Evolutionary conservation across 2,329 filamentous ascomycete genomes (phyloP).

Genomic region (Hypoxylon sp.): DNA sequence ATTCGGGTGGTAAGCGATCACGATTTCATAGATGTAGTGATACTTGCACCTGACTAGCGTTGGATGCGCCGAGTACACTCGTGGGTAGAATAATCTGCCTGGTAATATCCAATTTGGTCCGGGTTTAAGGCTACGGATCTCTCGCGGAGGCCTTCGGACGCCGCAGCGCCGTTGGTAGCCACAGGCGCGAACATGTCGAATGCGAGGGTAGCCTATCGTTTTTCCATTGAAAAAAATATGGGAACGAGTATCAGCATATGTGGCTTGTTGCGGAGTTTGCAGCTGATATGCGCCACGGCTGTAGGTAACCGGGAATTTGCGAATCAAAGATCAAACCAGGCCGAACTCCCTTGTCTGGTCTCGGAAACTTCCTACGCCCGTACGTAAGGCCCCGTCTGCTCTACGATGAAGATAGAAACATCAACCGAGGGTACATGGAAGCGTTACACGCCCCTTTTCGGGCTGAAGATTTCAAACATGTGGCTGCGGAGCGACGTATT

Average conservation of each 20-base stretch:
- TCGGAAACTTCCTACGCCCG: slow-evolving; percentile 47
- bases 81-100: slow-evolving; percentile 9
- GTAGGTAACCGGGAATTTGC: slow-evolving; percentile 48
- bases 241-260: slow-evolving; percentile 33
- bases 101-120: not conserved
- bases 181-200: not conserved
- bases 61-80: slow-evolving; percentile 4
- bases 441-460: slow-evolving; percentile 31
- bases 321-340: slow-evolving; percentile 40
- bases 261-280: slow-evolving; percentile 40
- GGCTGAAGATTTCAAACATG: slow-evolving; percentile 21
- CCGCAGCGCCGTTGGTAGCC: slow-evolving; percentile 11
- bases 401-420: slow-evolving; percentile 48
- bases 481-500: slow-evolving; percentile 28
- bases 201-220: slow-evolving; percentile 22
- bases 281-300: slow-evolving; percentile 44
- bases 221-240: slow-evolving; percentile 13
- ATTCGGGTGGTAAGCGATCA: slow-evolving; percentile 25
- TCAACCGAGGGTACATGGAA: slow-evolving; percentile 46
- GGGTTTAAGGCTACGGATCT: slow-evolving; percentile 1
- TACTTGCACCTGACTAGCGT: slow-evolving; percentile 10
- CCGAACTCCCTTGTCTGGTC: slow-evolving; percentile 36
- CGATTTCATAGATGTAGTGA: slow-evolving; percentile 30
- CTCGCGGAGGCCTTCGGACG: slow-evolving; percentile 7
- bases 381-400: slow-evolving; percentile 46